Evolutionary conservation across 306 rosid species (phyloP).

Genomic region (Fagus sylvatica): DNA sequence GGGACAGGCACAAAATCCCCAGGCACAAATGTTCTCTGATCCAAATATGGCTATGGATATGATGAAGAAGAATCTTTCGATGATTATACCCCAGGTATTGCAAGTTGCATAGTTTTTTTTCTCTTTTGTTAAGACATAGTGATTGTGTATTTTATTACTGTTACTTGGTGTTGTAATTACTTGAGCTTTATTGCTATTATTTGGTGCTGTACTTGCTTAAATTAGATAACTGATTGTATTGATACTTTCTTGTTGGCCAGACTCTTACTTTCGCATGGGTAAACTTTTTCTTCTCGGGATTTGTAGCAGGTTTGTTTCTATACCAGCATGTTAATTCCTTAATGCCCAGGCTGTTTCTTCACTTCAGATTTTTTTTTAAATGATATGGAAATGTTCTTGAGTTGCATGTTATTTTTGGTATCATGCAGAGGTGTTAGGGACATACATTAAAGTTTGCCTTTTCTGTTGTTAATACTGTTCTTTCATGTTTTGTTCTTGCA

Average conservation of each 20-base stretch:
- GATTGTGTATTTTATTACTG: background rate
- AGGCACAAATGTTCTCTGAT: conserved; percentile 98
- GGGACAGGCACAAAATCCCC: conserved; percentile 87
- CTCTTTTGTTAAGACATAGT: background rate
- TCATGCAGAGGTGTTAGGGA: conserved; percentile 1
- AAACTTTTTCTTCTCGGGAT: conserved; percentile 98
- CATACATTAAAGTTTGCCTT: background rate
- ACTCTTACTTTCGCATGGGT: conserved; percentile 99
- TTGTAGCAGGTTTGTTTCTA: conserved; percentile 79
- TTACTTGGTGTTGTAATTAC: background rate
- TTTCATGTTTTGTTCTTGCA: background rate
- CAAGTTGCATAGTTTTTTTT: conserved; percentile 6
- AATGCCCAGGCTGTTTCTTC: background rate
- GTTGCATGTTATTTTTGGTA: conserved; percentile 1
- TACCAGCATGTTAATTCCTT: conserved; percentile 6
- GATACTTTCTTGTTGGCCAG: conserved; percentile 50
- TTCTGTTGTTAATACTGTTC: conserved; percentile 11
- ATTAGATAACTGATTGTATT: background rate
- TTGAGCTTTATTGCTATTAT: background rate
- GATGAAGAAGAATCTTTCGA: conserved; percentile 99
- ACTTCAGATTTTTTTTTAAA: background rate
- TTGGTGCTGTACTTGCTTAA: background rate
- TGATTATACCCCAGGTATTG: conserved; percentile 94
- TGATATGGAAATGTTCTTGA: background rate
- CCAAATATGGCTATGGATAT: conserved; percentile 99